phyloP scores from a whole-genome alignment of 768 basidiomycete species.

The Sporobolomyces phaffii region DNA sequence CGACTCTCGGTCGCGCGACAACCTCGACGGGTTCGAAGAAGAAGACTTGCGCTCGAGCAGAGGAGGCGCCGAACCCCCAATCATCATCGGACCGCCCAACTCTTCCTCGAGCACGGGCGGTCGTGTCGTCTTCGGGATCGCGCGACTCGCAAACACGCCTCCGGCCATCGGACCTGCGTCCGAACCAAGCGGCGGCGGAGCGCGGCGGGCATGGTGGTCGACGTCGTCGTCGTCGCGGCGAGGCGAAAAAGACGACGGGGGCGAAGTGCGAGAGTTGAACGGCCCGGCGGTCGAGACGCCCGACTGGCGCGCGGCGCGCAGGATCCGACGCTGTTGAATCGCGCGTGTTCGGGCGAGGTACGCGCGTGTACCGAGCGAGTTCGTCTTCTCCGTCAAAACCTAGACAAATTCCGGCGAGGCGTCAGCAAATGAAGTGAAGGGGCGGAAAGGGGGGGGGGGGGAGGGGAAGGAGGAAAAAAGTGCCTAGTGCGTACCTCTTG shows the following conservation, averaged over 20 bases:
- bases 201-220: not conserved
- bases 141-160: slow-evolving; percentile 16
- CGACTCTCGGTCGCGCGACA: slow-evolving; percentile 12
- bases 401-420: too few species aligned
- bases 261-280: slow-evolving; percentile 10
- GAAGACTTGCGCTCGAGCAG: not conserved
- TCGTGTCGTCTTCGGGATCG: not conserved
- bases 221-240: not conserved
- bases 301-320: not conserved
- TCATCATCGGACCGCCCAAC: slow-evolving; percentile 13
- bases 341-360: slow-evolving; percentile 22
- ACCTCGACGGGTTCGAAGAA: slow-evolving; percentile 8
- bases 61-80: not conserved
- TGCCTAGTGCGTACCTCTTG: slow-evolving; percentile 60
- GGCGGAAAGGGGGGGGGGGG: slow-evolving; percentile 43
- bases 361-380: slow-evolving; percentile 37
- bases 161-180: slow-evolving; percentile 8
- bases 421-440: too few species aligned
- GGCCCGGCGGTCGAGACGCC: slow-evolving; percentile 1
- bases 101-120: slow-evolving; percentile 7
- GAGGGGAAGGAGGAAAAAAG: too few species aligned
- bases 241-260: slow-evolving; percentile 6
- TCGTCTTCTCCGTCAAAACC: slow-evolving; percentile 28
- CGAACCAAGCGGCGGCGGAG: too few species aligned
- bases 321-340: slow-evolving; percentile 14